These are phyloP conservation scores for Arabidopsis thaliana DNA, from an alignment of 345 rosid species.

Conservation along the genomic window DNA sequence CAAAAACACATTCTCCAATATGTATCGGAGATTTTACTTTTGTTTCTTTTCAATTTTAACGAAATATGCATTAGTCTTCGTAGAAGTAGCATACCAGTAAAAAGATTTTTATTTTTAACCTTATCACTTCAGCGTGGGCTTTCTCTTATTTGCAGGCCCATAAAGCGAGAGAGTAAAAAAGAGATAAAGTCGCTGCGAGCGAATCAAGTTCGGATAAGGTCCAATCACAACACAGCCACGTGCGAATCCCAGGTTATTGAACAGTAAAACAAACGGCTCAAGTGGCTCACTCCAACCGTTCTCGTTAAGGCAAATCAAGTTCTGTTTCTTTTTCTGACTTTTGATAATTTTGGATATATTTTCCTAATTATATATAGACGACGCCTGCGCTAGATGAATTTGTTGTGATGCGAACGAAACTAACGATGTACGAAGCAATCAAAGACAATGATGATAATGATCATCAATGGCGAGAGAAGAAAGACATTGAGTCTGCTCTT, in stretches of 20 bases:
- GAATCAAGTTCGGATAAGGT: constrained; percentile 31
- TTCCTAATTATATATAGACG: not conserved
- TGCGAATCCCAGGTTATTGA: not conserved
- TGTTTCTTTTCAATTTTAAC: too few relatives aligned
- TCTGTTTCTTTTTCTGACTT: not conserved
- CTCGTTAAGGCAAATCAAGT: not conserved
- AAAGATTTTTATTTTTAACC: not conserved
- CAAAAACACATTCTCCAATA: too few relatives aligned
- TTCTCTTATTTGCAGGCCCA: not conserved
- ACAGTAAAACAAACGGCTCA: constrained; percentile 1
- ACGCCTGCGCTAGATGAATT: not conserved
- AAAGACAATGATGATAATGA: constrained; percentile 26
- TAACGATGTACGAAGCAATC: constrained; percentile 43
- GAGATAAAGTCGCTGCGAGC: not conserved
- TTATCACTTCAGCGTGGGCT: not conserved
- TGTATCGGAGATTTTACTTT: too few relatives aligned
- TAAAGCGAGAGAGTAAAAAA: not conserved
- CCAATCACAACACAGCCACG: constrained; percentile 27
- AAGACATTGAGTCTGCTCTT: constrained; percentile 45
- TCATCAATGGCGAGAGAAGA: constrained; percentile 33
- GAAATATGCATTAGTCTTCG: too few relatives aligned
- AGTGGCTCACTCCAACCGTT: constrained; percentile 24
- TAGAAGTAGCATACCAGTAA: too few relatives aligned
- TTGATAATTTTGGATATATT: not conserved
- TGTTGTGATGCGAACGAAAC: constrained; percentile 24